Conservation (phyloP, 768 basidiomycete species). For the Sarcomyxa edulis region DNA sequence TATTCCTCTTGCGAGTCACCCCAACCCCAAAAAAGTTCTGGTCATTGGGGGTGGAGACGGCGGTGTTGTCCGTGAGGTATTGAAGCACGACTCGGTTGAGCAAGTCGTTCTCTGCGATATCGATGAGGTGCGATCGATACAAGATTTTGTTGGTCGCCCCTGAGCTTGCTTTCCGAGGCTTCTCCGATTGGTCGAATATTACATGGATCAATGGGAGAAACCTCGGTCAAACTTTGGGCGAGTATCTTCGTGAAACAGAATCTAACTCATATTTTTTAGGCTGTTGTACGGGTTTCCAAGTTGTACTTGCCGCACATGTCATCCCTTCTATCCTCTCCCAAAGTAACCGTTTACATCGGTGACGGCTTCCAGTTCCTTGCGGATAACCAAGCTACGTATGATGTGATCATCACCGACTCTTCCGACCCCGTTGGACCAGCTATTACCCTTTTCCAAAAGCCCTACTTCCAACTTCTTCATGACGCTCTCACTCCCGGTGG, state of each 20-base stretch:
- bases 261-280: constrained; percentile 35
- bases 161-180: too few relatives aligned
- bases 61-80: constrained; percentile 93
- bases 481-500: constrained; percentile 88
- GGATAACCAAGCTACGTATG: constrained; percentile 83
- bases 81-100: constrained; percentile 90
- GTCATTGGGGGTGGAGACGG: constrained; percentile 99
- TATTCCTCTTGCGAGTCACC: constrained; percentile 92
- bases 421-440: constrained; percentile 98
- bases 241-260: neutral
- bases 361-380: constrained; percentile 97
- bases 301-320: constrained; percentile 94
- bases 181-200: too few relatives aligned
- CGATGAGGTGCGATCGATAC: constrained; percentile 62
- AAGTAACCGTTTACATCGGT: constrained; percentile 82
- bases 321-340: constrained; percentile 66
- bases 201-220: too few relatives aligned
- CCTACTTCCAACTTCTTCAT: constrained; percentile 93
- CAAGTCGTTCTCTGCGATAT: constrained; percentile 96
- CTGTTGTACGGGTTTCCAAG: constrained; percentile 94
- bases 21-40: constrained; percentile 91
- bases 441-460: constrained; percentile 89
- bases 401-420: constrained; percentile 98
- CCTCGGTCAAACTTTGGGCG: too few relatives aligned
- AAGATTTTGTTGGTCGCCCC: neutral